Conservation (phyloP, 2,329 filamentous ascomycete species). For the Mycogone perniciosa region DNA sequence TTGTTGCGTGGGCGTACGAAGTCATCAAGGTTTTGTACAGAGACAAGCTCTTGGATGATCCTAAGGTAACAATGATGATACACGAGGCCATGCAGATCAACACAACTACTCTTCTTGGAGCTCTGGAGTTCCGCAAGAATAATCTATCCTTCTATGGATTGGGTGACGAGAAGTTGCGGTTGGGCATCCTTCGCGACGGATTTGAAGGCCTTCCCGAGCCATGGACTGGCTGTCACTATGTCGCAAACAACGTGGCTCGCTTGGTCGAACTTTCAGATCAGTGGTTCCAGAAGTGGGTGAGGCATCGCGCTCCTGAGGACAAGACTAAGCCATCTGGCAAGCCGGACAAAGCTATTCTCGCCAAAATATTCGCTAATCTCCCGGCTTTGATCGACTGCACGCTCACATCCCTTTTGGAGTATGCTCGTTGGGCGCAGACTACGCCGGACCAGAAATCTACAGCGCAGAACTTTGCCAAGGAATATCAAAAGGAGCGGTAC, state of each 20-base stretch:
- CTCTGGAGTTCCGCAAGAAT: conserved; percentile 67
- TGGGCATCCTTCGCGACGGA: conserved; percentile 56
- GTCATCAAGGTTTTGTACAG: conserved; percentile 67
- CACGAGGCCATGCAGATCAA: conserved; percentile 62
- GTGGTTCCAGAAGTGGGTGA: conserved; percentile 47
- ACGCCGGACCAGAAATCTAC: conserved; percentile 38
- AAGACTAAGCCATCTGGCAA: conserved; percentile 27
- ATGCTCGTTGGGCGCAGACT: conserved; percentile 43
- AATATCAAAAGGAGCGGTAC: conserved; percentile 45
- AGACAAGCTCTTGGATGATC: conserved; percentile 50
- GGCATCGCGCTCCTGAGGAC: conserved; percentile 29
- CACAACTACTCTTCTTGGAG: conserved; percentile 48
- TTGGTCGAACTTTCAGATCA: conserved; percentile 52
- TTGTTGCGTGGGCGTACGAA: conserved; percentile 73
- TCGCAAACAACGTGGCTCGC: conserved; percentile 56
- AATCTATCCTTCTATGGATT: conserved; percentile 70
- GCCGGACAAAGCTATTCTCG: conserved; percentile 36
- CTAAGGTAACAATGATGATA: conserved; percentile 48
- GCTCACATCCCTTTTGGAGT: conserved; percentile 48
- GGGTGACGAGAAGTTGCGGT: conserved; percentile 55
- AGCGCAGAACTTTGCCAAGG: conserved; percentile 40
- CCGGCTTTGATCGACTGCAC: conserved; percentile 49
- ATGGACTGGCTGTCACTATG: conserved; percentile 71
- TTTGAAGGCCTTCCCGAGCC: conserved; percentile 69
- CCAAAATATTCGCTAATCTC: conserved; percentile 41